Evolutionary conservation across 179 eudicot species (phyloP), one percentile per base, ranked within the genome.

Genomic region (Pouteria campechiana): DNA sequence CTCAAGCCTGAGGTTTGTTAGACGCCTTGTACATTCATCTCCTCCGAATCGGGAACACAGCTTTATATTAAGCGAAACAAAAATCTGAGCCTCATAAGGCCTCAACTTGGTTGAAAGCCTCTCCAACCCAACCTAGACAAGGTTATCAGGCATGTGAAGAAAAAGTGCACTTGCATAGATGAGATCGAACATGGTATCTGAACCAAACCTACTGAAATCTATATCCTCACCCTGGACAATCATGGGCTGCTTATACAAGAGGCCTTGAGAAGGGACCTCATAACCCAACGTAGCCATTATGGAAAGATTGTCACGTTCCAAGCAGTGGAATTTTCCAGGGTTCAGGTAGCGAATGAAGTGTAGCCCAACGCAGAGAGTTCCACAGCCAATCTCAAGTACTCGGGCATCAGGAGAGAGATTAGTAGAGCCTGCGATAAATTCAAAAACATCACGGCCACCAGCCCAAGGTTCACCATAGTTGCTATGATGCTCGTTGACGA

Each of bases 381-480:
- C 98, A 56, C 98, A 90, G 41, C 95, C 98, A 50, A 90, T 86
- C 67, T 90, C 95, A 37, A 90, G 94, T 37, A 86, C 98, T 8
- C 58, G 83, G 29, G 84, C 65, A 59, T 68, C 68, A 5, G 84
- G 80, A 2, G 58, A 45, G 16, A 90, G 74, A 39, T 67, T 75
- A 48, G 68, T 57, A 25, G 87, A 65, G 44, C 66, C 81, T 0
- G 92, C 98, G 20, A 90, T 76, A 62, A 81, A 90, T 51, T 90
- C 98, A 38, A 81, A 90, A 15, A 90, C 96, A 24, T 90, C 98
- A 32, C 98, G 57, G 9, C 98, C 98, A 34, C 98, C 98, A 24
- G 95, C 98, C 98, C 98, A 90, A 20, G 98, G 98, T 63, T 90
- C 98, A 32, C 98, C 98, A 44, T 90, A 90, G 57, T 90, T 86